Evolutionary conservation across 768 basidiomycete genomes (phyloP), one percentile per base, ranked within the genome.

Genomic region (Boletus pseudopeckii): DNA sequence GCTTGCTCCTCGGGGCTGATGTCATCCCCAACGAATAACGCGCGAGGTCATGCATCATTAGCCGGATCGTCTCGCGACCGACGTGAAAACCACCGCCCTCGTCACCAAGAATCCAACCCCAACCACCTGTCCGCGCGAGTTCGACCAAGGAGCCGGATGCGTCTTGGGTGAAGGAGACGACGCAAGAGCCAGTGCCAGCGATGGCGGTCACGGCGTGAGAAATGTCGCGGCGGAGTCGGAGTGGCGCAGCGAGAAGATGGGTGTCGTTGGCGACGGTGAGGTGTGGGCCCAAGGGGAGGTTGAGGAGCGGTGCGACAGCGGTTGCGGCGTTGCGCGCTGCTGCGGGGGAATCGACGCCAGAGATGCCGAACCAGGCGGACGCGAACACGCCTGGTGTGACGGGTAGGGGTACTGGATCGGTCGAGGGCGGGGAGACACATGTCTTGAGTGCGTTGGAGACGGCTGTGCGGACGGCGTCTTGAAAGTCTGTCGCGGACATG

Each of bases 21-120:
- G 58, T 45, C 50, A 66, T 68, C 6, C 68, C 64, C 36, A 77
- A 53, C 4, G 80, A 79, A 20, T 79, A 72, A 28, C 68, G 64
- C 57, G 88, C 86, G 33, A 77, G 73, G 48, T 82, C 80, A 7
- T 74, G 57, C 45, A 89, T 72, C 45, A 92, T 77, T 56, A 86
- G 79, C 5, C 90, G 84, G 20, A 92, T 64, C 0, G 90, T 79
- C 64, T 89, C 88, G 36, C 87, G 77, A 7, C 91, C 91, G 53
- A 92, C 84, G 63, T 86, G 80, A 62, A 81, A 92, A 11, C 90
- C 90, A 20, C 88, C 84, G 11, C 91, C 91, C 65, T 92, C 90
- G 64, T 92, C 90, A 7, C 90, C 88, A 11, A 91, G 74, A 18
- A 91, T 83, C 87, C 88, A 90, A 1, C 90, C 89, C 86, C 86